These are phyloP conservation scores for Cicer judaicum DNA, from an alignment of 306 rosid genomes.

Conservation along the genomic window DNA sequence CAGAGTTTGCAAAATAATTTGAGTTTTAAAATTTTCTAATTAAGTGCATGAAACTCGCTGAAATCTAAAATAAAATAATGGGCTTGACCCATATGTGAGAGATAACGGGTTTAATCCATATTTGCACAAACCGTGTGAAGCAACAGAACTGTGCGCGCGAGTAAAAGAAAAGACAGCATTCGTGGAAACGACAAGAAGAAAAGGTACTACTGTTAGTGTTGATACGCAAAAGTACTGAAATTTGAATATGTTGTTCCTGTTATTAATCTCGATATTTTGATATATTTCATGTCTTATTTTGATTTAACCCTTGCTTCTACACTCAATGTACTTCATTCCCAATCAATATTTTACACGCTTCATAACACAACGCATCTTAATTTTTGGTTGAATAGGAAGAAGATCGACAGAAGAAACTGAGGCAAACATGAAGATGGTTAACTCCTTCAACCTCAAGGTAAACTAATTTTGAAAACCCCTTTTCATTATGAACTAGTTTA, in stretches of 20 bases:
- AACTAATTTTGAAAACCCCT: neutral
- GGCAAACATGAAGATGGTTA: constrained; percentile 47
- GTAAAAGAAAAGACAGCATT: neutral
- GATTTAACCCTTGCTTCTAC: neutral
- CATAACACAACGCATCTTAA: neutral
- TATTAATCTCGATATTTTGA: neutral
- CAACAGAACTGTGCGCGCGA: neutral
- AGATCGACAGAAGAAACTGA: neutral
- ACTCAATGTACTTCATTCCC: neutral
- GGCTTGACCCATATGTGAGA: neutral
- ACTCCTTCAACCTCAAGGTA: constrained; percentile 54
- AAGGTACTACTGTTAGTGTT: no score
- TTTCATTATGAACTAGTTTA: neutral
- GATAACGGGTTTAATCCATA: neutral
- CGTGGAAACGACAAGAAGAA: neutral
- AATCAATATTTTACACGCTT: no score
- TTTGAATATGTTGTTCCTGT: neutral
- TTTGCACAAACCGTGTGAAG: neutral
- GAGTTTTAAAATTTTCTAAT: no score
- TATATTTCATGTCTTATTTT: neutral
- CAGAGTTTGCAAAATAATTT: no score
- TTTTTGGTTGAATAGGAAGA: constrained; percentile 18
- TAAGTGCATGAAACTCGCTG: no score
- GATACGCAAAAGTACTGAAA: neutral
- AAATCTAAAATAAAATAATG: neutral